These are phyloP conservation scores for Dichotomopilus funicola DNA, from an alignment of 2,329 filamentous ascomycete genomes.

Conservation along the genomic window DNA sequence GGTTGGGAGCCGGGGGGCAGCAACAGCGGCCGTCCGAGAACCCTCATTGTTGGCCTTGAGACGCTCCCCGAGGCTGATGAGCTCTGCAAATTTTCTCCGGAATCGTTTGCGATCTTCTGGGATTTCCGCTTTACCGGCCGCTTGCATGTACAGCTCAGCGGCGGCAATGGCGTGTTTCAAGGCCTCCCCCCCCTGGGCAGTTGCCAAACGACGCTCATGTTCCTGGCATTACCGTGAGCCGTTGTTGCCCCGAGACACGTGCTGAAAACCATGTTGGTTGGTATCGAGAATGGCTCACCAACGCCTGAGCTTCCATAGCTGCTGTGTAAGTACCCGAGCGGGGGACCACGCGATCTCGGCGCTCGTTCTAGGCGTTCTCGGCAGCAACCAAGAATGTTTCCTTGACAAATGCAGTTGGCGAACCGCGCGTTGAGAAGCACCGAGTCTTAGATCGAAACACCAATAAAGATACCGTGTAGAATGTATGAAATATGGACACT, in stretches of 20 bases:
- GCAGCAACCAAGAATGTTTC: too few relatives aligned
- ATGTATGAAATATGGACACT: too few relatives aligned
- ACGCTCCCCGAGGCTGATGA: constrained; percentile 66
- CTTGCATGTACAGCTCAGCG: constrained; percentile 76
- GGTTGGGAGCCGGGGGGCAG: constrained; percentile 15
- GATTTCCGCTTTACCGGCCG: constrained; percentile 54
- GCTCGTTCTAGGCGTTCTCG: too few relatives aligned
- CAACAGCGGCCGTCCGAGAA: constrained; percentile 8
- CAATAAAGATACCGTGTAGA: too few relatives aligned
- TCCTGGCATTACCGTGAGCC: constrained; percentile 34
- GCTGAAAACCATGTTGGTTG: not conserved
- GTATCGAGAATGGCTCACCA: constrained; percentile 26
- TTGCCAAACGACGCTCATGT: constrained; percentile 46
- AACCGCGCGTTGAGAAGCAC: too few relatives aligned
- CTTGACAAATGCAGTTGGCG: too few relatives aligned
- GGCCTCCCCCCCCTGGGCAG: constrained; percentile 53
- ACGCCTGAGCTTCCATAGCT: constrained; percentile 42
- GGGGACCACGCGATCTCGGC: too few relatives aligned
- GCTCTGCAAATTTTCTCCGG: constrained; percentile 59
- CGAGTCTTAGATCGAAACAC: too few relatives aligned
- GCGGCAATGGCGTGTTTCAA: constrained; percentile 69
- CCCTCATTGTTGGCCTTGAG: constrained; percentile 50
- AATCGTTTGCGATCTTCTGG: constrained; percentile 61
- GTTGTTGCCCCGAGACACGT: fast-evolving
- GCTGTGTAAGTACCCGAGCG: not conserved